These are phyloP conservation scores for Candida xiaguanensis DNA, from an alignment of 805 yeast genomes.

Conservation along the genomic window DNA sequence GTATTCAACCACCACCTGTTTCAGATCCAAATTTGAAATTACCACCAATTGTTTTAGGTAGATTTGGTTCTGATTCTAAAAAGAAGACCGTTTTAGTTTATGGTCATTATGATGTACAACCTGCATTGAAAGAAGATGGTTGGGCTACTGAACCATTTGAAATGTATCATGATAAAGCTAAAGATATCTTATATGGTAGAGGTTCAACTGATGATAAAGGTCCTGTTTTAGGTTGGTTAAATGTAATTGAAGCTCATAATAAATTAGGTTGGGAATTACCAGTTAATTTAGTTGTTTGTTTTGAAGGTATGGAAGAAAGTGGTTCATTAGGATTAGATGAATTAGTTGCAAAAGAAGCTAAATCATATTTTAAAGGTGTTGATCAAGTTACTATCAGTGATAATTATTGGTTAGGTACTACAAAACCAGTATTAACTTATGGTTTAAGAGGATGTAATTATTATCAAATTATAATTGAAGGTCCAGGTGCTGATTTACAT, in stretches of 20 bases:
- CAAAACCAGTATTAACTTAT: conserved; percentile 93
- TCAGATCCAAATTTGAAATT: conserved; percentile 59
- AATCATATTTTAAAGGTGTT: conserved; percentile 75
- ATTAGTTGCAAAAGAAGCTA: conserved; percentile 76
- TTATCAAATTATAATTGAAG: conserved; percentile 75
- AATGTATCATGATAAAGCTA: conserved; percentile 55
- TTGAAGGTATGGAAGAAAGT: conserved; percentile 99
- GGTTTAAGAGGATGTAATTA: conserved; percentile 97
- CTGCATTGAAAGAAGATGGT: conserved; percentile 88
- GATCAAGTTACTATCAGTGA: conserved; percentile 96
- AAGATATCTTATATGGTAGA: conserved; percentile 77
- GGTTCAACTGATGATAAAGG: conserved; percentile 99
- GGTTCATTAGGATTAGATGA: conserved; percentile 91
- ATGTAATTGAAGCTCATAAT: conserved; percentile 85
- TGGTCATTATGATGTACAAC: conserved; percentile 99
- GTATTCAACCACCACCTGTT: conserved; percentile 92
- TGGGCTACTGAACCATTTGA: conserved; percentile 93
- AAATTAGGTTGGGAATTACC: conserved; percentile 85
- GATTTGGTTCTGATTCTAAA: conserved; percentile 74
- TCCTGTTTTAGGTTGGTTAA: conserved; percentile 96
- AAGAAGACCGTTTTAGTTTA: conserved; percentile 89
- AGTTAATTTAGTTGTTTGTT: conserved; percentile 86
- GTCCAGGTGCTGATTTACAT: conserved; percentile 97
- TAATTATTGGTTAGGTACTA: conserved; percentile 98
- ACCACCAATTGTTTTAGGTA: conserved; percentile 93